Conservation (phyloP, 106 monocot species). For the Platanthera zijinensis region DNA sequence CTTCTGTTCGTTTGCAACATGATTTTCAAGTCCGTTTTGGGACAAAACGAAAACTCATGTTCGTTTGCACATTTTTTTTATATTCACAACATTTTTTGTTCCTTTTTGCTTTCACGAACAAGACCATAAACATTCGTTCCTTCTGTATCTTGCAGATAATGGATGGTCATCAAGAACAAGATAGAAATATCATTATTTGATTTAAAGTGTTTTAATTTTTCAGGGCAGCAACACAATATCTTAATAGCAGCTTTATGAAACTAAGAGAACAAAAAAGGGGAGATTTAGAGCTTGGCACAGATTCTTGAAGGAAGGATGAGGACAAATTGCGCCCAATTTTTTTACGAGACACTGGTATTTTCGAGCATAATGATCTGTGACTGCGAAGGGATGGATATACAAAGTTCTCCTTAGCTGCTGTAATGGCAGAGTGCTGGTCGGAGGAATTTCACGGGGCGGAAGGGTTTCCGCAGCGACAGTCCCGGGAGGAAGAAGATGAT, state of each 20-base stretch:
- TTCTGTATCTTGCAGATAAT: constrained; percentile 18
- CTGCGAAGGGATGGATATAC: too few species aligned
- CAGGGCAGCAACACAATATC: constrained; percentile 50
- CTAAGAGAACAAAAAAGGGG: constrained; percentile 15
- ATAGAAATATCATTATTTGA: constrained; percentile 14
- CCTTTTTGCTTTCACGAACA: neutral
- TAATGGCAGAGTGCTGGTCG: too few species aligned
- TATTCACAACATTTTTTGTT: neutral
- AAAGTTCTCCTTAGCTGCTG: too few species aligned
- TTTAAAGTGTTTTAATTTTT: constrained; percentile 4
- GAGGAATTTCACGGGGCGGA: too few species aligned
- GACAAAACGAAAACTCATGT: too few species aligned
- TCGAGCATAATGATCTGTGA: neutral
- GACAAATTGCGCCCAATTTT: constrained; percentile 47
- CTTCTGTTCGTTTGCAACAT: too few species aligned
- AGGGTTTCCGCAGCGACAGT: too few species aligned
- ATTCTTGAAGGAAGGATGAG: constrained; percentile 49
- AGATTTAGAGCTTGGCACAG: constrained; percentile 21
- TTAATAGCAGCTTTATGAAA: constrained; percentile 24
- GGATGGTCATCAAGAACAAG: constrained; percentile 43
- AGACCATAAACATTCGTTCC: neutral
- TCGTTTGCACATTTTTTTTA: too few species aligned
- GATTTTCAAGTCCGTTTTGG: too few species aligned
- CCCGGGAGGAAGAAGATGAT: too few species aligned
- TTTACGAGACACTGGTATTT: constrained; percentile 80